Evolutionary conservation across 2,329 filamentous ascomycete species (phyloP).

Genomic region (Neofusicoccum ribis): DNA sequence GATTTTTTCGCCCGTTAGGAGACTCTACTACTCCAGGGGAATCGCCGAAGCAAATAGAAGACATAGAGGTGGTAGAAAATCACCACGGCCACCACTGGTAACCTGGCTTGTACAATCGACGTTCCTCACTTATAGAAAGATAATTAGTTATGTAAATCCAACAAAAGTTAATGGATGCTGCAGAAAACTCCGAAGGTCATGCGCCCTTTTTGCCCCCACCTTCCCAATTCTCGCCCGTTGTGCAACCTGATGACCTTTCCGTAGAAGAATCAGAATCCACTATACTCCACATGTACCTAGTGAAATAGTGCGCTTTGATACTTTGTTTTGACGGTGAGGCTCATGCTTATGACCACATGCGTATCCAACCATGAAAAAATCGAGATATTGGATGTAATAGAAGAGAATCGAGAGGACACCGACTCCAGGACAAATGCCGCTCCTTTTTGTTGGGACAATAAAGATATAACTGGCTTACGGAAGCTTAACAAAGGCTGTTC

Average conservation of each 20-base stretch:
- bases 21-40: too few relatives aligned
- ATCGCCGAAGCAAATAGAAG: too few relatives aligned
- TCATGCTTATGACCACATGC: background rate
- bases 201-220: background rate
- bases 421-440: conserved; percentile 1
- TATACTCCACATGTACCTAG: background rate
- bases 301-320: background rate
- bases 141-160: background rate
- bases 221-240: background rate
- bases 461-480: background rate
- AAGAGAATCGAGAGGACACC: background rate
- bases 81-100: too few relatives aligned
- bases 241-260: background rate
- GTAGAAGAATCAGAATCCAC: too few relatives aligned
- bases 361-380: background rate
- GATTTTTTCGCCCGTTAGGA: too few relatives aligned
- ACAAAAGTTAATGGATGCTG: background rate
- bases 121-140: background rate
- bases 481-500: background rate
- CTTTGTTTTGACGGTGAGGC: background rate
- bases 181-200: background rate
- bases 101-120: too few relatives aligned
- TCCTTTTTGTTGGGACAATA: background rate
- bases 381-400: background rate
- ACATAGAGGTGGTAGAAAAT: too few relatives aligned